A percentile compares a stretch with the other conserved stretches of the same genome.
Conservation (phyloP, 345 rosid genomes). For the Eucalyptus viminalis region DNA sequence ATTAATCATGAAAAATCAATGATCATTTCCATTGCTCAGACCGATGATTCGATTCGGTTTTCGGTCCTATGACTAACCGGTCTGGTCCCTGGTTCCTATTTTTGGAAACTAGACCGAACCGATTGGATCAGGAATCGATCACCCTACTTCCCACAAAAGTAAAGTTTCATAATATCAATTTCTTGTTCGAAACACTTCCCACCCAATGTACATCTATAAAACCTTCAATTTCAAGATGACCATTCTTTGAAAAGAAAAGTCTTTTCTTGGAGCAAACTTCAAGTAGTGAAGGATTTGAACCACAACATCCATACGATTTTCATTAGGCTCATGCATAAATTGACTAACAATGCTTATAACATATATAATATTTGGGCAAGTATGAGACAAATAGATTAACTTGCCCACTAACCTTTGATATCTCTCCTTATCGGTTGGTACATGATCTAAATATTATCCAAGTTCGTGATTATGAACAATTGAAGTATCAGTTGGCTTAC, state of each 20-base stretch:
- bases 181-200: neutral
- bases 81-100: rapidly evolving
- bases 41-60: no score
- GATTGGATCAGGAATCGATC: rapidly evolving
- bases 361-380: no score
- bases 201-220: neutral
- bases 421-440: no score
- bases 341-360: neutral
- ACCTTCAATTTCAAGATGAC: neutral
- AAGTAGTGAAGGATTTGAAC: neutral
- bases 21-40: no score
- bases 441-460: no score
- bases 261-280: neutral
- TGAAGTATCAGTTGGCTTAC: no score
- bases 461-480: no score
- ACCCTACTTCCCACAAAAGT: neutral
- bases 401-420: no score
- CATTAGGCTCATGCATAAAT: neutral
- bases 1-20: no score
- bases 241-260: neutral
- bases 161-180: neutral
- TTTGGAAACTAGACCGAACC: rapidly evolving
- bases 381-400: no score
- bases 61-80: rapidly evolving
- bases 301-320: neutral